These are phyloP conservation scores for Narthecium ossifragum DNA, from an alignment of 106 monocot species.

Conservation along the genomic window DNA sequence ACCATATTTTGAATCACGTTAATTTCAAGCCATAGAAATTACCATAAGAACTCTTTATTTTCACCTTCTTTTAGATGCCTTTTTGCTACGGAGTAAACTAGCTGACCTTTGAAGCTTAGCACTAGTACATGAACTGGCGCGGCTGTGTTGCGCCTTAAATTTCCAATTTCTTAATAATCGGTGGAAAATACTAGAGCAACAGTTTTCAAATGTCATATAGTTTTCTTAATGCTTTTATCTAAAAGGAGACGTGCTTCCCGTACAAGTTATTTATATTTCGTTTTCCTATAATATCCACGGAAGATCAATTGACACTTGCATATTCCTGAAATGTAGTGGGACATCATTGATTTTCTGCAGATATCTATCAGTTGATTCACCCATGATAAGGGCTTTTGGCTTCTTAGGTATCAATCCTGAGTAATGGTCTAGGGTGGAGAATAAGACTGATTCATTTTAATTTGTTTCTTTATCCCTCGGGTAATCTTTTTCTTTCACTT, in stretches of 20 bases:
- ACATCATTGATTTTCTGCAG: slow-evolving; percentile 48
- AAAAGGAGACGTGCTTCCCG: neutral
- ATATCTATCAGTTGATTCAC: slow-evolving; percentile 91
- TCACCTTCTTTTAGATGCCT: too few species aligned
- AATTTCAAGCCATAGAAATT: too few species aligned
- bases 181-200: too few species aligned
- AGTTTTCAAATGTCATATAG: neutral
- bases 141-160: too few species aligned
- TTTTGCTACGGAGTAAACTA: too few species aligned
- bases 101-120: too few species aligned
- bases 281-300: neutral
- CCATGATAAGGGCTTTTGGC: slow-evolving; percentile 81
- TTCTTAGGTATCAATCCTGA: slow-evolving; percentile 40
- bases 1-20: too few species aligned
- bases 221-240: neutral
- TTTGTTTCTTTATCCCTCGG: slow-evolving; percentile 83
- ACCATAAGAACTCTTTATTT: too few species aligned
- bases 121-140: too few species aligned
- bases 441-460: slow-evolving; percentile 32
- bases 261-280: neutral
- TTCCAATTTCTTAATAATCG: too few species aligned
- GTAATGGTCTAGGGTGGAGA: slow-evolving; percentile 13
- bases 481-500: slow-evolving; percentile 20
- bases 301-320: neutral
- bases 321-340: slow-evolving; percentile 11